Conservation (phyloP, 1,284 basidiomycete species). For the Cryptococcus sp. region DNA sequence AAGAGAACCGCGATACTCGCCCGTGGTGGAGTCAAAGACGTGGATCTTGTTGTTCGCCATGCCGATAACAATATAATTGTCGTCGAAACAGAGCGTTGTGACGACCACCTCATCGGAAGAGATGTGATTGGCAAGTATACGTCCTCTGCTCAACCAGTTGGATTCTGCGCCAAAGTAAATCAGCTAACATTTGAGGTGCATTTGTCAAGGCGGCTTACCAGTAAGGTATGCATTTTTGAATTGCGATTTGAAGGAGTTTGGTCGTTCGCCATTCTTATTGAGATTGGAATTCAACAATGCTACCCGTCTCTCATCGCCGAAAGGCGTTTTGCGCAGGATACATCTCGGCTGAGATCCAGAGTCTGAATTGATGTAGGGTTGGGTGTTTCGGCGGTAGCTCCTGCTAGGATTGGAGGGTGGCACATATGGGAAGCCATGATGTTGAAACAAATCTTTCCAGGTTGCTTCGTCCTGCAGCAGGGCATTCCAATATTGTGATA, state of each 20-base stretch:
- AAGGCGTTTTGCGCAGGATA: constrained; percentile 14
- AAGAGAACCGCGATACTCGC: constrained; percentile 74
- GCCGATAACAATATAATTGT: constrained; percentile 83
- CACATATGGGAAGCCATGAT: constrained; percentile 58
- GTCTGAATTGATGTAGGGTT: neutral
- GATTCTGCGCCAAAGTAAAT: constrained; percentile 60
- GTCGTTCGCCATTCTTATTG: neutral
- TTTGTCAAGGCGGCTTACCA: constrained; percentile 56
- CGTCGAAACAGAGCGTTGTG: constrained; percentile 83
- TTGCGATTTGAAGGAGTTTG: constrained; percentile 53
- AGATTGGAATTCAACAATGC: constrained; percentile 1
- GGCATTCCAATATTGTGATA: constrained; percentile 73
- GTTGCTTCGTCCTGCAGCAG: constrained; percentile 79
- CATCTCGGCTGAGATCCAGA: neutral
- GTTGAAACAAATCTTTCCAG: constrained; percentile 78
- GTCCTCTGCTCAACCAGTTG: constrained; percentile 83
- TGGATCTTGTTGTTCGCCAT: constrained; percentile 86
- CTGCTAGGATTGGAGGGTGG: constrained; percentile 1
- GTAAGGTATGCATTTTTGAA: constrained; percentile 78
- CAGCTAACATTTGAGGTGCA: neutral
- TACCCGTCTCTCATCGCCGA: constrained; percentile 17
- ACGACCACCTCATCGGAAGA: constrained; percentile 74
- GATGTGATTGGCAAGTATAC: constrained; percentile 69
- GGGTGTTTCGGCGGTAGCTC: neutral
- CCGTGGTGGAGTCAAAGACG: constrained; percentile 79